Percentiles rank a stretch among this genome's conserved stretches.
phyloP scores from a whole-genome alignment of 495 filamentous ascomycete genomes.

The Hypoxylon lienhwacheense region DNA sequence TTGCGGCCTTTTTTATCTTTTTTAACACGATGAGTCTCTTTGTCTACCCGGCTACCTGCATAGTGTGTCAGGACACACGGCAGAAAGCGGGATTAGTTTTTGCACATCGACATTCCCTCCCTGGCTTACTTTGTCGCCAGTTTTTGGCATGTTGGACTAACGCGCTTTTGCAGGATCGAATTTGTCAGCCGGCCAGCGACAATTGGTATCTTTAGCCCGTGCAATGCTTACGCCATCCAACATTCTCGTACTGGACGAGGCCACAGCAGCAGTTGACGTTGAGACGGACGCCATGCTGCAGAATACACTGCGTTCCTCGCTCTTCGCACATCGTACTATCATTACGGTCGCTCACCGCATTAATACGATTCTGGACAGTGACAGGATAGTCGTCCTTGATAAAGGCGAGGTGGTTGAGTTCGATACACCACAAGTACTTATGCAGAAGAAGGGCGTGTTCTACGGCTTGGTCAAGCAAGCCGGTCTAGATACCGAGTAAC shows the following conservation, averaged over 20 bases:
- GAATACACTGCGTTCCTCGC: conserved; percentile 60
- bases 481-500: conserved; percentile 45
- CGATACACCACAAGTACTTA: conserved; percentile 49
- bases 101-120: conserved; percentile 17
- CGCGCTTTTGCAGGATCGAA: conserved; percentile 59
- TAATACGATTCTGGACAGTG: conserved; percentile 93
- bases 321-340: conserved; percentile 89
- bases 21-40: conserved; percentile 6
- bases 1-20: conserved; percentile 42
- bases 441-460: conserved; percentile 49
- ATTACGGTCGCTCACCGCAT: conserved; percentile 98
- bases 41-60: conserved; percentile 32
- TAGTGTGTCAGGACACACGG: conserved; percentile 15
- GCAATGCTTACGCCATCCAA: conserved; percentile 94
- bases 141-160: conserved; percentile 38
- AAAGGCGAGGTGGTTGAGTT: conserved; percentile 54
- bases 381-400: conserved; percentile 81
- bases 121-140: conserved; percentile 4
- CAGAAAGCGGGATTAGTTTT: conserved; percentile 24
- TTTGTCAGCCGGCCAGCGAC: conserved; percentile 85
- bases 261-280: conserved; percentile 94
- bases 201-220: conserved; percentile 88
- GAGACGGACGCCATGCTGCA: conserved; percentile 89
- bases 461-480: conserved; percentile 53
- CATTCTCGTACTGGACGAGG: conserved; percentile 96